Percentiles rank a stretch among this genome's conserved stretches.
Conservation (phyloP, 768 basidiomycete genomes). For the Hygrocybe punicea region DNA sequence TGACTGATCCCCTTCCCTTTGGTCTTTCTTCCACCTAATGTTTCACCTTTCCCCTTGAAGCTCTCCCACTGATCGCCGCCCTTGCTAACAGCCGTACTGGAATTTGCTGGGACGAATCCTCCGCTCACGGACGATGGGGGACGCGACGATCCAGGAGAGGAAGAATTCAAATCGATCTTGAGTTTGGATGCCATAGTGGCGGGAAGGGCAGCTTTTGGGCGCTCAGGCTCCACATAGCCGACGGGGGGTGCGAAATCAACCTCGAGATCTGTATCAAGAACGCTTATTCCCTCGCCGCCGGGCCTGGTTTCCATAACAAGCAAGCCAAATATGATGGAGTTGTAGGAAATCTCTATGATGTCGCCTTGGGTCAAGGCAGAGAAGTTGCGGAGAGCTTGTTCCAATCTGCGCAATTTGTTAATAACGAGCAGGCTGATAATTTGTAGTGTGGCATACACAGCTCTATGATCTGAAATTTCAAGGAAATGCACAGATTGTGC, state of each 20-base stretch:
- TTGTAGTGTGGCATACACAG: constrained; percentile 57
- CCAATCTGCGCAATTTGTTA: constrained; percentile 55
- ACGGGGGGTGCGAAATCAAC: constrained; percentile 95
- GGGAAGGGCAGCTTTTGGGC: constrained; percentile 74
- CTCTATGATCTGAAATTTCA: constrained; percentile 95
- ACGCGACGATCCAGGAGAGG: constrained; percentile 81
- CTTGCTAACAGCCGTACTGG: constrained; percentile 60
- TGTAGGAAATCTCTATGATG: constrained; percentile 97
- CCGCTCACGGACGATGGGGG: constrained; percentile 73
- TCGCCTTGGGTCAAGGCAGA: constrained; percentile 90
- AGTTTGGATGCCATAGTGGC: constrained; percentile 96
- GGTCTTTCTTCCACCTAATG: constrained; percentile 83
- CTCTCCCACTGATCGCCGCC: constrained; percentile 87
- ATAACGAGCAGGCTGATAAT: neutral
- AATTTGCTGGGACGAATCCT: constrained; percentile 53
- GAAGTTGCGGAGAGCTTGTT: constrained; percentile 92
- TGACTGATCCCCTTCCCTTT: constrained; percentile 92
- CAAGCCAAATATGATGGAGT: constrained; percentile 90
- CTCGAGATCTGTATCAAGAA: constrained; percentile 95
- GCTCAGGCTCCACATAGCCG: constrained; percentile 91
- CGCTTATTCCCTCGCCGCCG: constrained; percentile 80
- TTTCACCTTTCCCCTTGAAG: constrained; percentile 95
- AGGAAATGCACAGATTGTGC: constrained; percentile 93
- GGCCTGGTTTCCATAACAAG: constrained; percentile 93
- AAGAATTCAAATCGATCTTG: constrained; percentile 86